Evolutionary conservation across 257 asterid species (phyloP), one percentile per base, ranked within the genome.

Genomic region (Plectranthus barbatus): DNA sequence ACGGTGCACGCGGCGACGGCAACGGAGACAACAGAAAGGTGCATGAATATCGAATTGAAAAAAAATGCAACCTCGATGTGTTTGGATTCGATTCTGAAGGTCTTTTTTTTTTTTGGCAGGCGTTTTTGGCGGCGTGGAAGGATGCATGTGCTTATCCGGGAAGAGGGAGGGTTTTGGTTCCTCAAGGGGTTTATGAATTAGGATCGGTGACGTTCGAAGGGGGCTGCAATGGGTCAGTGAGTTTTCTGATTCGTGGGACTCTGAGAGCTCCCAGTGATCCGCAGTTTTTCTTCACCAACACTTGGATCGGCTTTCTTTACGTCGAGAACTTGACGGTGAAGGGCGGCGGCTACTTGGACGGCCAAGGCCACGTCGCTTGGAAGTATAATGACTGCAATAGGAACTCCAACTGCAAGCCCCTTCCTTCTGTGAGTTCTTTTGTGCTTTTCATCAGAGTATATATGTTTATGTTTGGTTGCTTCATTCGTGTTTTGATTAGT

Each of bases 261-360:
- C 70, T 90, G 0, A 66, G 19, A 46, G 97, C 96, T 57, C 79
- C 95, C 0, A 68, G 76, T 17, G 59, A 73, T 13, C 81, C 79
- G 0, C 9, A 42, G 1, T n/a, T 26, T 21, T 72, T 81, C 53
- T 55, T 31, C 8, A 42, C 60, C 0, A 47, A 79, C 20, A 82
- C 89, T 0, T 90, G 97, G 97, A 87, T 90, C 18, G 87, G 78
- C 9, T 90, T 90, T 61, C 83, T 68, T 4, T 80, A 80, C 20
- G 21, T 90, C n/a, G 50, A 79, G 11, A 17, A 51, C 14, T 41
- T 90, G 68, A 73, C 62, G 10, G 72, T 90, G 14, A 56, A 68
- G 34, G 97, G 97, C 8, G 85, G 95, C 13, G 97, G 97, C 0
- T 44, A 12, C 56, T 76, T 87, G 76, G 95, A 90, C 36, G 96